Evolutionary conservation across 768 basidiomycete genomes (phyloP).

Genomic region (Mycena vitilis): DNA sequence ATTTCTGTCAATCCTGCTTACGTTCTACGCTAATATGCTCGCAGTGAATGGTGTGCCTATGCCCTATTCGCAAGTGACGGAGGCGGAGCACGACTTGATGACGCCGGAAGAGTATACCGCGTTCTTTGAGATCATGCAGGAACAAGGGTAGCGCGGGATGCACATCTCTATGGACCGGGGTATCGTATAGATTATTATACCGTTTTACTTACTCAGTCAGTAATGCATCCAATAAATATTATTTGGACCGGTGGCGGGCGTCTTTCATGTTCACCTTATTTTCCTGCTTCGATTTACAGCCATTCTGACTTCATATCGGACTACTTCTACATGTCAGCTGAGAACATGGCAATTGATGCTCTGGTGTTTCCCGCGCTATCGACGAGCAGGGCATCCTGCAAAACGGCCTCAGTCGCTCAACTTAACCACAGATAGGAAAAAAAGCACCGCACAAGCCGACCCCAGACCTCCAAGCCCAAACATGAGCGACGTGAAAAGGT

Average conservation of each 20-base stretch:
- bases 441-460: too few species aligned
- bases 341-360: neutral
- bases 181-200: constrained; percentile 23
- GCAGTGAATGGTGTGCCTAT: constrained; percentile 82
- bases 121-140: constrained; percentile 78
- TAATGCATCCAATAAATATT: constrained; percentile 22
- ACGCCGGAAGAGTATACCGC: constrained; percentile 92
- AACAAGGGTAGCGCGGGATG: constrained; percentile 32
- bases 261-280: too few species aligned
- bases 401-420: too few species aligned
- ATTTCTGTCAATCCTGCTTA: constrained; percentile 35
- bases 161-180: constrained; percentile 2
- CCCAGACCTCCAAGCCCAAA: too few species aligned
- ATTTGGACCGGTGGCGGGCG: neutral
- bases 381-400: neutral
- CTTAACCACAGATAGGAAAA: too few species aligned
- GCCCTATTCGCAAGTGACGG: constrained; percentile 84
- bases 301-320: too few species aligned
- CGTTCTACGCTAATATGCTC: constrained; percentile 5
- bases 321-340: neutral
- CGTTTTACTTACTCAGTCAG: constrained; percentile 1
- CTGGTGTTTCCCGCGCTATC: neutral
- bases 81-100: constrained; percentile 94
- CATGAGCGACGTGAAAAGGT: too few species aligned
- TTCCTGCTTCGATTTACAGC: too few species aligned